Percentiles rank a stretch among this genome's conserved stretches.
Evolutionary conservation across 768 basidiomycete genomes (phyloP).

Genomic region (Gloeophyllum trabeum): DNA sequence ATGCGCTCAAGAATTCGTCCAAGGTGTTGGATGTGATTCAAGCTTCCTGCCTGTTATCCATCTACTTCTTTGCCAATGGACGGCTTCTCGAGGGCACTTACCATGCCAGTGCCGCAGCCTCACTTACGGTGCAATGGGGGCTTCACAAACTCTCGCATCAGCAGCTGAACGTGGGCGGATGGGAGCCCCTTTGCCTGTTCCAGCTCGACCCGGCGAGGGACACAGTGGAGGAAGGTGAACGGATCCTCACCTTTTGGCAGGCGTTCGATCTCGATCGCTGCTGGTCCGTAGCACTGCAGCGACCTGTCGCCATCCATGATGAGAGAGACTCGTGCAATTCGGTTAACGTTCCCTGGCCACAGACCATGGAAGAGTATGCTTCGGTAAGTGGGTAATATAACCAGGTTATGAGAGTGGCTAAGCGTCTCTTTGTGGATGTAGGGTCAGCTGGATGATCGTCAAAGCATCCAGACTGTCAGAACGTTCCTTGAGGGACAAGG

Average conservation of each 20-base stretch:
- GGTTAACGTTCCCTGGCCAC: slow-evolving; percentile 71
- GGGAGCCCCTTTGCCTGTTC: slow-evolving; percentile 22
- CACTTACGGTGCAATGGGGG: slow-evolving; percentile 63
- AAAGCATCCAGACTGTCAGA: slow-evolving; percentile 46
- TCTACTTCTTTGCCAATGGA: slow-evolving; percentile 71
- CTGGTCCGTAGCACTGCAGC: slow-evolving; percentile 67
- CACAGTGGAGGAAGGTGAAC: slow-evolving; percentile 53
- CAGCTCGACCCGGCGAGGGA: slow-evolving; percentile 49
- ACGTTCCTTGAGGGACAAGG: slow-evolving; percentile 53
- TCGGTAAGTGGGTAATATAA: too few species aligned
- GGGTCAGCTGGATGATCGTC: slow-evolving; percentile 45
- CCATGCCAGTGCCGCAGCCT: slow-evolving; percentile 63
- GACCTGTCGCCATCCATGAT: slow-evolving; percentile 57
- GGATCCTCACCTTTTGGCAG: slow-evolving; percentile 75
- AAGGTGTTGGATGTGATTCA: slow-evolving; percentile 63
- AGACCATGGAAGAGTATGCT: slow-evolving; percentile 62
- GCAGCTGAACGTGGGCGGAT: slow-evolving; percentile 15
- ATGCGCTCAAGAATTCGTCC: slow-evolving; percentile 45
- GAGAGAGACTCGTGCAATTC: slow-evolving; percentile 42
- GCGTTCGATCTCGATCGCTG: slow-evolving; percentile 73
- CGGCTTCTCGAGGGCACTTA: slow-evolving; percentile 70
- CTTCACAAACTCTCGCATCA: slow-evolving; percentile 38
- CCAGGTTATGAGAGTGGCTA: too few species aligned
- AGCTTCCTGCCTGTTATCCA: slow-evolving; percentile 62
- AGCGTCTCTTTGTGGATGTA: slow-evolving; percentile 20